phyloP scores from a whole-genome alignment of 2,329 filamentous ascomycete species.

The Thermothelomyces thermophilus region DNA sequence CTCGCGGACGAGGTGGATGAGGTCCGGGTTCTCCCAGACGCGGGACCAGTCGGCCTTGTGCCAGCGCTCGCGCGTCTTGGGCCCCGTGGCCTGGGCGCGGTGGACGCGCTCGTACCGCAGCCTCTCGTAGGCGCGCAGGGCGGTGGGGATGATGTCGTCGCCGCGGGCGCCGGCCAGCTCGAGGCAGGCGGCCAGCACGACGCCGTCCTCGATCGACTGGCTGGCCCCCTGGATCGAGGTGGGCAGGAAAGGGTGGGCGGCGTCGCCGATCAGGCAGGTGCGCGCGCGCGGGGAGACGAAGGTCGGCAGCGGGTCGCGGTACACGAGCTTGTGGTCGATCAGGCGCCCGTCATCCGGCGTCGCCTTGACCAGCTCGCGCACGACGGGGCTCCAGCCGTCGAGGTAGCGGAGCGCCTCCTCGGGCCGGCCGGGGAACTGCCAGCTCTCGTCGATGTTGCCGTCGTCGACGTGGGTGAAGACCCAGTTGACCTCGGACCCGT shows the following conservation, averaged over 20 bases:
- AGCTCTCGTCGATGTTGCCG: conserved; percentile 41
- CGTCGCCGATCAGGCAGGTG: conserved; percentile 36
- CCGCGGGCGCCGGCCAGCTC: conserved; percentile 24
- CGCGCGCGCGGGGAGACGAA: conserved; percentile 31
- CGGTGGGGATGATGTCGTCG: conserved; percentile 21
- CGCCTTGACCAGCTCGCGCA: conserved; percentile 34
- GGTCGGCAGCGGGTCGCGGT: conserved; percentile 29
- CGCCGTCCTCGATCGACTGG: conserved; percentile 37
- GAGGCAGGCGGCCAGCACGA: conserved; percentile 33
- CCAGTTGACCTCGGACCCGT: conserved; percentile 47
- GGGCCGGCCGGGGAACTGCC: conserved; percentile 38
- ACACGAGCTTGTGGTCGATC: conserved; percentile 27
- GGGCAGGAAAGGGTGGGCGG: conserved; percentile 37
- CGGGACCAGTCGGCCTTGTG: conserved; percentile 28
- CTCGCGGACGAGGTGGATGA: conserved; percentile 27
- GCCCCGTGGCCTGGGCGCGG: conserved; percentile 29
- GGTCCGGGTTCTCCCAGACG: conserved; percentile 27
- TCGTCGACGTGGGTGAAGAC: conserved; percentile 44
- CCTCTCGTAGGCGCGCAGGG: conserved; percentile 28
- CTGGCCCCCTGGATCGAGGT: conserved; percentile 36
- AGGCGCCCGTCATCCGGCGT: conserved; percentile 23
- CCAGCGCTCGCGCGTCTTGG: conserved; percentile 29
- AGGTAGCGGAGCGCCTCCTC: conserved; percentile 39
- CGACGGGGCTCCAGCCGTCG: conserved; percentile 35
- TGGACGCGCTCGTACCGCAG: conserved; percentile 29